Conservation (phyloP, 2,329 filamentous ascomycete genomes). For the Apiospora phragmitis region DNA sequence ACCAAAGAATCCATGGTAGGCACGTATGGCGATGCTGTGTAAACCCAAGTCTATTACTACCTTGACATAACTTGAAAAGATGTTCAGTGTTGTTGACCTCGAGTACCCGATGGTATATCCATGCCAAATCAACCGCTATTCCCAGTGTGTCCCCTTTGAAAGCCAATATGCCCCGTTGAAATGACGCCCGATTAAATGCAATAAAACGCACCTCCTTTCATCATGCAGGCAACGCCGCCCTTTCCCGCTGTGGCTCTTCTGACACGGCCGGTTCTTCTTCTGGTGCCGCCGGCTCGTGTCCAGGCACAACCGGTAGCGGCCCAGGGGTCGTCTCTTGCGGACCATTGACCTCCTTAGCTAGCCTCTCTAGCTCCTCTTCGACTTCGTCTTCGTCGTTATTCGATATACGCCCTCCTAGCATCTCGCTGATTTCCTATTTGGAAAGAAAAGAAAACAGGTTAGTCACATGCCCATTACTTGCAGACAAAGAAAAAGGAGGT, state of each 20-base stretch:
- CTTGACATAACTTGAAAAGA: background rate
- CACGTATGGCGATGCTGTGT: background rate
- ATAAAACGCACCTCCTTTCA: background rate
- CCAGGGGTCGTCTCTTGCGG: conserved; percentile 16
- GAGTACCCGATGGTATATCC: background rate
- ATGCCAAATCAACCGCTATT: background rate
- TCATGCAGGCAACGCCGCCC: conserved; percentile 29
- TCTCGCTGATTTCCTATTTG: conserved; percentile 81
- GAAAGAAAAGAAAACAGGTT: background rate
- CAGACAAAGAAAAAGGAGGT: background rate
- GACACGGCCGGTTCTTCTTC: conserved; percentile 12
- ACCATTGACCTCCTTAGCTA: conserved; percentile 62
- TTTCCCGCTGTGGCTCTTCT: conserved; percentile 23
- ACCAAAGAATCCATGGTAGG: background rate
- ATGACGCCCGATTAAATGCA: background rate
- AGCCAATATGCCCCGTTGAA: background rate
- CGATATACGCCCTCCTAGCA: conserved; percentile 84
- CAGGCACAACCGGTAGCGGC: conserved; percentile 27
- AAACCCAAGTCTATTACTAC: background rate
- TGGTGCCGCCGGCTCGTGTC: conserved; percentile 16
- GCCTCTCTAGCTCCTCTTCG: conserved; percentile 85
- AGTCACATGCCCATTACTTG: background rate
- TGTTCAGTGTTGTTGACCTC: background rate
- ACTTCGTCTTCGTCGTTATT: conserved; percentile 97
- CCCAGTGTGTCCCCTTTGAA: background rate